A percentile compares a stretch with the other conserved stretches of the same genome.
phyloP scores from a whole-genome alignment of 2,329 filamentous ascomycete genomes.

The Claviceps humidiphila region DNA sequence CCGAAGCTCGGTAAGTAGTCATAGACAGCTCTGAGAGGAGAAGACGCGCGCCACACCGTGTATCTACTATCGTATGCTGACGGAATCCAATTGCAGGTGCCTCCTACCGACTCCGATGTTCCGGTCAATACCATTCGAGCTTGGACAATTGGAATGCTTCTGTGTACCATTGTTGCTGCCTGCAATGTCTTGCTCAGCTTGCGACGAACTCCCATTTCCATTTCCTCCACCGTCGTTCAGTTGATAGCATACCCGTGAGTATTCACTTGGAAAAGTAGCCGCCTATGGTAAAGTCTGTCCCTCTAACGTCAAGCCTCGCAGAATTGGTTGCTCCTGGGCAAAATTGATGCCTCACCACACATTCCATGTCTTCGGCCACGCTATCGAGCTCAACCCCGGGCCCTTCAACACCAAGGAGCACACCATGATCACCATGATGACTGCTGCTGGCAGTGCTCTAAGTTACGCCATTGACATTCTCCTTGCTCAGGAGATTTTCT shows the following conservation, averaged over 20 bases:
- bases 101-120: slow-evolving; percentile 36
- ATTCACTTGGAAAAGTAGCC: not conserved
- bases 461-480: slow-evolving; percentile 29
- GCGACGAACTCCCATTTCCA: slow-evolving; percentile 35
- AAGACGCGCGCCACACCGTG: not conserved
- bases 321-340: slow-evolving; percentile 21
- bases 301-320: not conserved
- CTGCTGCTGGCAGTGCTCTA: slow-evolving; percentile 21
- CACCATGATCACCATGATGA: slow-evolving; percentile 35
- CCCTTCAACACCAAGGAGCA: slow-evolving; percentile 35
- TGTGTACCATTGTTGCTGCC: slow-evolving; percentile 44
- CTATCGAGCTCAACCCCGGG: slow-evolving; percentile 25
- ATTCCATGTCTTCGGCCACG: slow-evolving; percentile 19
- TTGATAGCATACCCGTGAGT: slow-evolving; percentile 36
- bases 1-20: slow-evolving; percentile 11
- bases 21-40: not conserved
- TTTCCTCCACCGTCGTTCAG: slow-evolving; percentile 42
- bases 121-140: slow-evolving; percentile 45
- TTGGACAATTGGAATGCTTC: slow-evolving; percentile 43
- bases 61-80: not conserved
- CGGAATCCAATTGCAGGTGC: slow-evolving; percentile 7
- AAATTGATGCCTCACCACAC: slow-evolving; percentile 17
- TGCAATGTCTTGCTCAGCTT: slow-evolving; percentile 41
- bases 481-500: slow-evolving; percentile 32
- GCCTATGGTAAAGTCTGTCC: not conserved